Evolutionary conservation across 164 flowering plant genomes (phyloP), one percentile per base, ranked within the genome.

Genomic region (Tetracentron sinense): DNA sequence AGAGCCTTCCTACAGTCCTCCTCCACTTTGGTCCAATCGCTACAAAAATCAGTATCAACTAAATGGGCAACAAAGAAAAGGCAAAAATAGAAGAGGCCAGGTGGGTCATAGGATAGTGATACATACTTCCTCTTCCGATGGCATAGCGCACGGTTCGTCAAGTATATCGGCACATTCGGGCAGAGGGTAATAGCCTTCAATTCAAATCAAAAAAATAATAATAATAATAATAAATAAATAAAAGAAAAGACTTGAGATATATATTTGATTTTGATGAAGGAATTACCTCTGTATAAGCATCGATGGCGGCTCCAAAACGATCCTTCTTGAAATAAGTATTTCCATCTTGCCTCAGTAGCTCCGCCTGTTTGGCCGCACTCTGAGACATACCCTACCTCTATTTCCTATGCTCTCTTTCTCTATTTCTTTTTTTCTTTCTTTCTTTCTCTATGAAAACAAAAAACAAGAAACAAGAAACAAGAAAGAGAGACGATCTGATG

Each of bases 141-240:
- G 60, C 98, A 90, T 15, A 93, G 64, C 15, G 98, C 98, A 25
- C 98, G 96, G 65, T 93, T 93, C 22, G 96, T 93, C 94, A 86
- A 93, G 65, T 89, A 86, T 0, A 90, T 75, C 4, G 96, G 67
- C 56, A 89, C 85, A 67, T 85, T 72, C 27, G 98, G 97, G 81
- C 96, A 91, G 20, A 93, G 70, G 0, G 91, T 79, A 63, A 93
- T 93, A 1, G 98, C 98, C 97, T 92, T 35, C n/a, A 69, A 63
- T 69, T 25, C 27, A 44, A 26, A 35, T 4, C 26, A 21, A 29
- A 31, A 21, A 21, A 25, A n/a, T 47, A 4, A 31, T 17, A 2
- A 7, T 5, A 20, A 10, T n/a, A 11, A 22, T 2, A 8, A 49
- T 7, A 42, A 16, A 0, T 10, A 27, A 15, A 15, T 16, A 33